Evolutionary conservation across 495 filamentous ascomycete genomes (phyloP).

Genomic region (Penicillium daleae): DNA sequence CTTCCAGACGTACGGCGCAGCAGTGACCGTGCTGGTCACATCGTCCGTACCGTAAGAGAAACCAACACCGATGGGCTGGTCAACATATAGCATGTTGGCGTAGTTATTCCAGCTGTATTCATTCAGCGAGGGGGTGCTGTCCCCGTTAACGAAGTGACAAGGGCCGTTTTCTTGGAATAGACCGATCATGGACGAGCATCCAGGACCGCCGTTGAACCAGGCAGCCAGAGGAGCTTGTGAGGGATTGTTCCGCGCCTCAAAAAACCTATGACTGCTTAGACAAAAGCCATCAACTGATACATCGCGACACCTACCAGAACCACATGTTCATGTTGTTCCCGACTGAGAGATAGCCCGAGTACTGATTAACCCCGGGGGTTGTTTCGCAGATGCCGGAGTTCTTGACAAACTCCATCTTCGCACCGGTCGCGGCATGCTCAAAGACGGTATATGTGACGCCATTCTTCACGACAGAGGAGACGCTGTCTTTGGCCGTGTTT

Average conservation of each 20-base stretch:
- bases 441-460: slow-evolving; percentile 54
- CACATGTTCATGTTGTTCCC: slow-evolving; percentile 59
- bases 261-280: too few species aligned
- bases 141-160: slow-evolving; percentile 27
- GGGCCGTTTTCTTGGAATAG: slow-evolving; percentile 45
- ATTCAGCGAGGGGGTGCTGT: slow-evolving; percentile 3
- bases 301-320: slow-evolving; percentile 50
- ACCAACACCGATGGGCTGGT: slow-evolving; percentile 49
- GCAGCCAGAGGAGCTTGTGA: slow-evolving; percentile 54
- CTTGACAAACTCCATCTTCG: slow-evolving; percentile 56
- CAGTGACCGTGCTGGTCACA: slow-evolving; percentile 53
- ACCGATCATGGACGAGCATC: slow-evolving; percentile 44
- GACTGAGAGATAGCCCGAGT: slow-evolving; percentile 59
- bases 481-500: slow-evolving; percentile 9
- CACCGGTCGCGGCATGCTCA: slow-evolving; percentile 55
- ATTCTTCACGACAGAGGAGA: slow-evolving; percentile 45
- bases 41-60: slow-evolving; percentile 54
- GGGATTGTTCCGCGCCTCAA: slow-evolving; percentile 59
- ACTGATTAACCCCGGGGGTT: slow-evolving; percentile 57
- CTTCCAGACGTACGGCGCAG: slow-evolving; percentile 59
- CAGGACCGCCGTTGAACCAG: slow-evolving; percentile 61
- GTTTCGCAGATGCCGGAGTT: slow-evolving; percentile 61
- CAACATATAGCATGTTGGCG: slow-evolving; percentile 45
- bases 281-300: not conserved
- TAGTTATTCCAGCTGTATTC: slow-evolving; percentile 4